phyloP scores from a whole-genome alignment of 495 filamentous ascomycete genomes.

The Cercophora newfieldiana region DNA sequence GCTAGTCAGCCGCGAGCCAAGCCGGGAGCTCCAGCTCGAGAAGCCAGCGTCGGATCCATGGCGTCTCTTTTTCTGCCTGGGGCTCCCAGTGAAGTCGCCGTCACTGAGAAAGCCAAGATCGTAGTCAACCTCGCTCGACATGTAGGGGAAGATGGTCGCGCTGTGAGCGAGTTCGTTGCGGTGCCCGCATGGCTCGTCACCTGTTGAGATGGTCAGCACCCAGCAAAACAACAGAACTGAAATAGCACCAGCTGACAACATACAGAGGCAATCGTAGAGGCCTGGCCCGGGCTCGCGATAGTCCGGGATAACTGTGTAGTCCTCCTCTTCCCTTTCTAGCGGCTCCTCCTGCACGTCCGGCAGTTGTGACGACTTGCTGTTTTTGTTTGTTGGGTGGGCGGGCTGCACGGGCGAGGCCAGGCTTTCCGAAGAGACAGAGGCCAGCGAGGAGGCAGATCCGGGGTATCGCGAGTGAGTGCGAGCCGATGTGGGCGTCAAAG shows the following conservation, averaged over 20 bases:
- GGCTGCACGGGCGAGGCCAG: constrained; percentile 48
- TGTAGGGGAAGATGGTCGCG: constrained; percentile 36
- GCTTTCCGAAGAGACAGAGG: constrained; percentile 40
- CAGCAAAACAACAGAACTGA: neutral
- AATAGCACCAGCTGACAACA: too few relatives aligned
- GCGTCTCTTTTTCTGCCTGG: constrained; percentile 56
- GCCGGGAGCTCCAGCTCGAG: constrained; percentile 63
- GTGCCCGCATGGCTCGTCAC: constrained; percentile 47
- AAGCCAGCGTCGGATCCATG: constrained; percentile 64
- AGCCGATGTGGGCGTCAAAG: constrained; percentile 62
- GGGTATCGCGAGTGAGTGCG: constrained; percentile 57
- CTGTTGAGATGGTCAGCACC: constrained; percentile 27
- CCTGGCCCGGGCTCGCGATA: constrained; percentile 35
- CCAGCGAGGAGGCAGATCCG: constrained; percentile 51
- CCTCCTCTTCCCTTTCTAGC: constrained; percentile 54
- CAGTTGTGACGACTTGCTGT: constrained; percentile 51
- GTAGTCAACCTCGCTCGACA: constrained; percentile 49
- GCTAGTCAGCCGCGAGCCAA: constrained; percentile 72
- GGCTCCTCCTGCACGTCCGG: constrained; percentile 59
- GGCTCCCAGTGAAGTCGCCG: constrained; percentile 54
- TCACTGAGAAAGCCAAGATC: constrained; percentile 62
- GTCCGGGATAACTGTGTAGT: constrained; percentile 48
- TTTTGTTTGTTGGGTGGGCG: constrained; percentile 36
- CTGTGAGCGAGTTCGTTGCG: constrained; percentile 41
- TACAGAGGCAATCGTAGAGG: constrained; percentile 57